Evolutionary conservation across 1,284 basidiomycete species (phyloP), one percentile per base, ranked within the genome.

Genomic region (Vanrija humicola): DNA sequence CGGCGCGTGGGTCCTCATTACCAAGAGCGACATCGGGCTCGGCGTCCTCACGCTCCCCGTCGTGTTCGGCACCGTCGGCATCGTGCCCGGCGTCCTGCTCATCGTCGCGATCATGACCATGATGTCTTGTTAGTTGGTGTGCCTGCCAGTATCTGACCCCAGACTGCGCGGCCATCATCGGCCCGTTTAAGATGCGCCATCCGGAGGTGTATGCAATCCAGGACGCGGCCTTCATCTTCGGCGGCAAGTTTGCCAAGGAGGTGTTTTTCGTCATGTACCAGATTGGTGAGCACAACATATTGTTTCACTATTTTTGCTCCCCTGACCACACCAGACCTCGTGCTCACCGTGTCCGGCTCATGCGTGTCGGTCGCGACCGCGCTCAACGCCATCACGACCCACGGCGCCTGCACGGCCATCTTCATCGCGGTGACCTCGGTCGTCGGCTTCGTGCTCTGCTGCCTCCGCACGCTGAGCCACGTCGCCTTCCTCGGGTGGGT

Each of bases 401-500:
- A 38, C 38, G 19, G 54, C 8, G 23, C 56, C 16, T 59, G 58
- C 46, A 45, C 26, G n/a, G 16, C 56, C 5, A 52, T 56, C 10
- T 59, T 51, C 51, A 52, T 54, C 16, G 38, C 56, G 10, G 48
- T 59, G 5, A 44, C 54, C n/a, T 56, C 54, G 51, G 15, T 59
- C 15, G 43, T 59, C 8, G 51, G 56, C 14, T 56, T 59, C 56
- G 54, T n/a, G 51, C 58, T 0, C 43, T 59, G 6, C 58, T 54
- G 18, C 58, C 54, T 6, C 56, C 58, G 51, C 54, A 56, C 38
- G 44, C 58, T 2, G 58, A 69, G 46, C 34, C 34, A 34, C 34
- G 64, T 75, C 44, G 65, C 67, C 10, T 57, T 64, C 10, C 60
- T 75, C 21, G 64, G 64, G 23, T 75, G 70, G 68, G 54, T 70